A percentile compares a stretch with the other conserved stretches of the same genome.
Evolutionary conservation across 345 rosid species (phyloP).

Genomic region (Syzygium jambos): DNA sequence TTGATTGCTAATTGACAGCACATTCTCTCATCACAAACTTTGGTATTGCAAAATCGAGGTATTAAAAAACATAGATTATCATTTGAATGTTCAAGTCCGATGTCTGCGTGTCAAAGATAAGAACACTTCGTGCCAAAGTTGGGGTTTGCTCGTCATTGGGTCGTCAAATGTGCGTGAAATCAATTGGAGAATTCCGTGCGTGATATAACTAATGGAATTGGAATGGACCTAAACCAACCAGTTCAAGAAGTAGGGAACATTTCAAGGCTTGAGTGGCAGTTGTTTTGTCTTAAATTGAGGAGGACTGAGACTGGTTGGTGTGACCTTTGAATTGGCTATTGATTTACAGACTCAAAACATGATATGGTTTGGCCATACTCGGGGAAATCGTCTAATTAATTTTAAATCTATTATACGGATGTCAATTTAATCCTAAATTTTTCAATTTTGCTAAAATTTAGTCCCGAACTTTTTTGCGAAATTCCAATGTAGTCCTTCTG

Average conservation of each 20-base stretch:
- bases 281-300: background rate
- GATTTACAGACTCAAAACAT: background rate
- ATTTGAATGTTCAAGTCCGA: background rate
- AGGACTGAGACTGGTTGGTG: background rate
- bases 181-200: background rate
- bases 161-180: background rate
- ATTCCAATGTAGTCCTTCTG: too few species aligned
- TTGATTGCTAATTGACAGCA: background rate
- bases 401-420: too few species aligned
- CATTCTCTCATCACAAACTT: background rate
- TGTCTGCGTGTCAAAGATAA: background rate
- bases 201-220: background rate
- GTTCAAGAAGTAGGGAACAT: background rate
- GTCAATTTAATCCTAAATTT: too few species aligned
- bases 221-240: background rate
- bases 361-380: background rate
- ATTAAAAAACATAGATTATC: background rate
- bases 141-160: background rate
- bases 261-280: background rate
- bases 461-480: too few species aligned
- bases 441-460: too few species aligned
- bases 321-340: background rate
- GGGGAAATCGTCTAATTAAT: rapidly evolving
- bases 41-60: background rate
- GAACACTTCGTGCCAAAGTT: background rate